Evolutionary conservation across 2,329 filamentous ascomycete species (phyloP).

Genomic region (Fusarium zealandicum): DNA sequence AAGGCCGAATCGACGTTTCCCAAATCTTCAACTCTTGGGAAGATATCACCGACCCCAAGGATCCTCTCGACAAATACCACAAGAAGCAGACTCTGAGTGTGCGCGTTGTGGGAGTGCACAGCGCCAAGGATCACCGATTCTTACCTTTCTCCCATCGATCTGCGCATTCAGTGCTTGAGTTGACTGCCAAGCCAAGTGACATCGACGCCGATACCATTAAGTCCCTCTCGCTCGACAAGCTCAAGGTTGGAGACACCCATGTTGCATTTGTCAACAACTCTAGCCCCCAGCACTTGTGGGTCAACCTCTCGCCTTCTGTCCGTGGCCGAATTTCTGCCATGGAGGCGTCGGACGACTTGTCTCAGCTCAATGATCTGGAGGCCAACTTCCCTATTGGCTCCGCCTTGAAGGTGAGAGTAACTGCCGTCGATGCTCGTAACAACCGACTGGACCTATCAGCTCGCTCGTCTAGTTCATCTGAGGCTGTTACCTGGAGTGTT

Average conservation of each 20-base stretch:
- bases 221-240: conserved; percentile 73
- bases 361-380: conserved; percentile 76
- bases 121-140: conserved; percentile 89
- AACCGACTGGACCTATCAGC: conserved; percentile 86
- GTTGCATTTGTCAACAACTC: conserved; percentile 93
- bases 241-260: conserved; percentile 75
- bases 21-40: conserved; percentile 90
- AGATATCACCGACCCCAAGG: conserved; percentile 81
- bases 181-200: conserved; percentile 80
- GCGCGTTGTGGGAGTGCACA: conserved; percentile 84
- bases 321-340: conserved; percentile 82
- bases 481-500: conserved; percentile 69
- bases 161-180: conserved; percentile 83
- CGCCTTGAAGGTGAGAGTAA: conserved; percentile 81
- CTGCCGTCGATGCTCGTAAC: conserved; percentile 73
- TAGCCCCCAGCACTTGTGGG: conserved; percentile 81
- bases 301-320: conserved; percentile 87
- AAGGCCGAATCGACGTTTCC: conserved; percentile 92
- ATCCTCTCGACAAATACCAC: conserved; percentile 76
- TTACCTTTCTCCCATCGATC: conserved; percentile 88
- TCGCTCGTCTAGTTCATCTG: conserved; percentile 60
- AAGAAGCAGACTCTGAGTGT: conserved; percentile 75
- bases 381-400: conserved; percentile 90
- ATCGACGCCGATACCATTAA: conserved; percentile 54
- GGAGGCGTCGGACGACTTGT: conserved; percentile 87